Percentiles rank a stretch among this genome's conserved stretches.
Conservation (phyloP, 805 yeast genomes). For the Zygosaccharomyces siamensis region DNA sequence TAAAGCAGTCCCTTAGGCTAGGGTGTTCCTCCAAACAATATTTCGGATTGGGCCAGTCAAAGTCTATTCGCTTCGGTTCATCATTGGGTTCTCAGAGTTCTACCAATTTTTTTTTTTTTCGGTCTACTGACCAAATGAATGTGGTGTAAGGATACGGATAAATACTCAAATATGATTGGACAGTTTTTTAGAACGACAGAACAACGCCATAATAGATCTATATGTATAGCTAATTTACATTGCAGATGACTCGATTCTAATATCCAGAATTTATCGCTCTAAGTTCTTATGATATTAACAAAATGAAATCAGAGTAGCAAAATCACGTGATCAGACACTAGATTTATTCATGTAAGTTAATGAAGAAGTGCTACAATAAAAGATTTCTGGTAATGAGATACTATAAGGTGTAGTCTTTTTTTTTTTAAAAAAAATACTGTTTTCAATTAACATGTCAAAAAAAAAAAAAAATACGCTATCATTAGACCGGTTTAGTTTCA, state of each 20-base stretch:
- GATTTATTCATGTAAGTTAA: too few species aligned
- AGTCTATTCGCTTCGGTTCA: not conserved
- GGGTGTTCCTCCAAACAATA: not conserved
- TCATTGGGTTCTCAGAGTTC: not conserved
- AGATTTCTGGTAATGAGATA: too few species aligned
- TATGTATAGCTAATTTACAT: too few species aligned
- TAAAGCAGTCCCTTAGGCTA: not conserved
- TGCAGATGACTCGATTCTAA: not conserved
- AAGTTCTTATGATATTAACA: not conserved
- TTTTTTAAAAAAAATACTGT: too few species aligned
- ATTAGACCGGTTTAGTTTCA: too few species aligned
- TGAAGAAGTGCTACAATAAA: too few species aligned
- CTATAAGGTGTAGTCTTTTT: too few species aligned
- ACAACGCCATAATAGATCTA: not conserved
- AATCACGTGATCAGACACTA: not conserved
- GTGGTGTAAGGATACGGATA: conserved; percentile 3
- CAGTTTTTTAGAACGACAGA: not conserved
- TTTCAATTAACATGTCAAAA: too few species aligned
- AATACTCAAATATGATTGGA: conserved; percentile 4
- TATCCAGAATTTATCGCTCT: not conserved
- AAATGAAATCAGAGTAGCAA: not conserved
- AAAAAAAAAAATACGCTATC: too few species aligned
- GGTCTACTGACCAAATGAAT: not conserved
- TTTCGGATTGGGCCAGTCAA: not conserved
- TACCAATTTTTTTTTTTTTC: conserved; percentile 2